Base-by-base conservation (phyloP, 108 stramenopile species). In the Cylindrotheca fusiformis region DNA sequence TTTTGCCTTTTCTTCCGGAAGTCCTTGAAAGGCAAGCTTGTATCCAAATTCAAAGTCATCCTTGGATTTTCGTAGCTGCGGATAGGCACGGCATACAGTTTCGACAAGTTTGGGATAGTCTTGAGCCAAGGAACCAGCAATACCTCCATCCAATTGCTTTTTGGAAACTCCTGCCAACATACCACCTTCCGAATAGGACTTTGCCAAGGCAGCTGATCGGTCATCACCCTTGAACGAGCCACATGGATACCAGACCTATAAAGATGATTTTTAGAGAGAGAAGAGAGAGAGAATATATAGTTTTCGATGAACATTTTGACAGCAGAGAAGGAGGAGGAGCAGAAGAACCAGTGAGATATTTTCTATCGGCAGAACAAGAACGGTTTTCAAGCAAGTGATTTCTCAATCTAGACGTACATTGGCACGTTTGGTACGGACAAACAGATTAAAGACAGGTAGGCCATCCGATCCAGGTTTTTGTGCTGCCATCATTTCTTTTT, bases 201-300 rank as follows among this genome's bases (percentile, higher is more conserved):
- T 72, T 55, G 75, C 67, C 29, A 94, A 73, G 17, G 88, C 87
- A 32, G 75, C 78, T n/a, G 87, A 88, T 58, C 81, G 71, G 41
- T 90, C 86, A 58, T 94, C 93, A 10, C 93, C 93, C 67, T 94
- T 94, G 87, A 94, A 90, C 41, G 73, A 73, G 25, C 93, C 93
- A 57, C 93, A 94, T 27, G 93, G 93, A 54, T 94, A 94, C 93
- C 93, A 94, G 72, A 93, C 87, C 81, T 87, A 32, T 3, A 45
- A 60, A 21, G 25, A 31, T 57, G n/a, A n/a, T n/a, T n/a, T n/a
- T n/a, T n/a, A n/a, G n/a, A n/a, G n/a, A 57, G 5, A 57, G 28
- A 27, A 57, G 19, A 57, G 17, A 45, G 44, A 45, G 17, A 45
- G 10, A 17, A 14, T 45, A 45, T 17, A 45, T 17, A 45, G n/a